Base-by-base conservation (phyloP, 805 yeast species). In the Maudiozyma serrabonitensis region DNA sequence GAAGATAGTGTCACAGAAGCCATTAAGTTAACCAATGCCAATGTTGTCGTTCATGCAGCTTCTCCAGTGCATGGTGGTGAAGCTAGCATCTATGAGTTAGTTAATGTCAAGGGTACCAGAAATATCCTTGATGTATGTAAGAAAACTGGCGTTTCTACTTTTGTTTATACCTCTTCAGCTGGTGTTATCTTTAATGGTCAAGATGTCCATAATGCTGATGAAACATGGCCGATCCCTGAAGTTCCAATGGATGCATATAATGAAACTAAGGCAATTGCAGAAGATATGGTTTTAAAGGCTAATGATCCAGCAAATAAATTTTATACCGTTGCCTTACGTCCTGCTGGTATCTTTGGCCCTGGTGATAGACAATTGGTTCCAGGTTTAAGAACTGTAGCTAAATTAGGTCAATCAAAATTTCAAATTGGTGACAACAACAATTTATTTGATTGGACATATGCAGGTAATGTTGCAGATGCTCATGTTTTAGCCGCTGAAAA, bases 291-390 rank as follows among this genome's bases (percentile, higher is more conserved):
- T 2, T 73, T 90, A 61, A 70, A 76, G 19, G 86, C 95, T 16
- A 86, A 88, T 65, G 76, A 78, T 45, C 69, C 69, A n/a, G 65
- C 69, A 0, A 70, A 73, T 13, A 73, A 72, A 1, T 77, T 90
- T 55, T 69, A 76, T 45, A 93, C 99, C 0, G 84, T 87, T 37
- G 93, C 96, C 1, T 69, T 93, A 45, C 79, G 99, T 54, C 99
- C 99, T 1, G 96, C 99, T 1, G 99, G 99, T 39, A 89, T 93
- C 45, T 93, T 93, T 71, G 99, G 99, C 5, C 99, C 98, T 6
- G 98, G 99, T 42, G 99, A 93, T 66, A 80, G 99, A 52, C 99
- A 93, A 66, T 71, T 93, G 61, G 93, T 93, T 43, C 99, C 99
- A 12, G 95, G 95, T 3, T 73, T 93, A 51, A 80, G 96, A 62